Evolutionary conservation across 257 asterid species (phyloP), one percentile per base, ranked within the genome.

Genomic region (Paraleonurus japonicus): DNA sequence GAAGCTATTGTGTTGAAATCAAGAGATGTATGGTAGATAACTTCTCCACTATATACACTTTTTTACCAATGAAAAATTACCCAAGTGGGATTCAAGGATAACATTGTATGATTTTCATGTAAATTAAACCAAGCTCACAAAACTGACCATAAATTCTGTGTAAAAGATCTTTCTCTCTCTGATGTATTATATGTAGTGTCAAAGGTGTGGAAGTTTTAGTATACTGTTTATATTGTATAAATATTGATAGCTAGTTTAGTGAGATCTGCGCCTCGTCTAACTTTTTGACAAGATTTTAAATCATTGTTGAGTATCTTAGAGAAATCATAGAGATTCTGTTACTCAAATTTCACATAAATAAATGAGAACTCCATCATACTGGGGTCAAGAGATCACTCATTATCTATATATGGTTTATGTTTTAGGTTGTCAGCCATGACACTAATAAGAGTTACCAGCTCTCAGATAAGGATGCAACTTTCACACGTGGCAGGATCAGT

Each of bases 351-450:
- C 22, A 30, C 65, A 61, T 65, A 39, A 13, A 61, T 37, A 61
- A 19, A 50, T 77, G 70, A 70, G 64, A 70, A 67, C 47, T 58
- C 30, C 66, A 33, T 58, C 73, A 58, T 55, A 62, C 47, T 75
- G 32, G 41, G 59, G 69, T 68, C 57, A 13, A 75, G 62, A 16
- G 39, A 39, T 47, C 35, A 28, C 54, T 65, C 68, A 27, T 70
- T 65, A 54, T 79, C 58, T 70, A 15, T 70, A 7, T 45, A 35
- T 72, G 79, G 65, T 70, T 77, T 67, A 65, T 59, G 32, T 54
- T 71, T 75, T 67, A 81, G 97, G 88, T 76, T 73, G 69, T 66
- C 57, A 55, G 41, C 75, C 79, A 76, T 62, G 77, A 64, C 60
- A 60, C 75, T 43, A 87, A 79, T 78, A 66, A 57, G 69, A 78